Conservation (phyloP, 176 grass and related monocot genomes). For the Ensete glaucum region DNA sequence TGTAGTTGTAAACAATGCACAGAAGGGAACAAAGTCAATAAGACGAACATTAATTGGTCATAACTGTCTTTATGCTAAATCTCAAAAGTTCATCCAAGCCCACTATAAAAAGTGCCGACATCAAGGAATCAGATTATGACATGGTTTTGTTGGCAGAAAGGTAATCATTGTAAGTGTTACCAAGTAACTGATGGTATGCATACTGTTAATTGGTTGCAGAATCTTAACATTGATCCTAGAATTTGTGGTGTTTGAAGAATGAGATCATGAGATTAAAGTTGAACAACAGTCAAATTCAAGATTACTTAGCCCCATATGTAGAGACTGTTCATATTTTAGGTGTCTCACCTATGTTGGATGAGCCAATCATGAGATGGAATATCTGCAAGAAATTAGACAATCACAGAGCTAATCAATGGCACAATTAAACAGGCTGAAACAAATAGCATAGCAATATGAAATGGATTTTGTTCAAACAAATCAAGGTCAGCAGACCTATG, state of each 20-base stretch:
- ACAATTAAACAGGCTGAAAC: slow-evolving; percentile 20
- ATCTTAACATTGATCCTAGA: background rate
- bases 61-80: background rate
- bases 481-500: background rate
- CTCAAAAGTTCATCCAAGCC: background rate
- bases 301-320: background rate
- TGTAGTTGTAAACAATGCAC: too few species aligned
- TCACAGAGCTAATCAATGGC: background rate
- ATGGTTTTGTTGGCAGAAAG: background rate
- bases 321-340: background rate
- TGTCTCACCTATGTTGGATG: slow-evolving; percentile 79
- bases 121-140: background rate
- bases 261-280: background rate
- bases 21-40: too few species aligned
- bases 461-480: background rate
- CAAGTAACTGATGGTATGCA: too few species aligned
- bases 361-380: slow-evolving; percentile 92
- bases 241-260: background rate
- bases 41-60: background rate
- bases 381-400: slow-evolving; percentile 75
- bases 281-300: background rate
- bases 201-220: too few species aligned
- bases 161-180: too few species aligned
- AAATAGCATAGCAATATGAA: background rate
- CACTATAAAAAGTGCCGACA: background rate